A percentile compares a stretch with the other conserved stretches of the same genome.
These are phyloP conservation scores for Fusarium poae DNA, from an alignment of 2,329 filamentous ascomycete species.

Conservation along the genomic window DNA sequence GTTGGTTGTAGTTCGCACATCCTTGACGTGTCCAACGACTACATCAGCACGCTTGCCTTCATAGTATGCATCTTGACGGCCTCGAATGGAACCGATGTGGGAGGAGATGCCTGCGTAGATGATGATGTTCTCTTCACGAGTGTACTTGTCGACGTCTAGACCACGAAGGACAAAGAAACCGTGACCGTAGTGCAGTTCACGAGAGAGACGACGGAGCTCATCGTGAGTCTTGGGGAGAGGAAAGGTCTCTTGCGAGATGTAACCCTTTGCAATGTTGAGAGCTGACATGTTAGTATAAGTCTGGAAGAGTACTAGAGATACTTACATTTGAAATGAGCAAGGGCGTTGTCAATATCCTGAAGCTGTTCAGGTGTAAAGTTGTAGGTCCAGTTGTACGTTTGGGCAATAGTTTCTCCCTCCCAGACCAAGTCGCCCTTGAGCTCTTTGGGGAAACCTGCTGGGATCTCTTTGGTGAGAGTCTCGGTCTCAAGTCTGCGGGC, in stretches of 20 bases:
- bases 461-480: not conserved
- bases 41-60: slow-evolving; percentile 64
- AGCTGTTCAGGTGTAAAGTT: slow-evolving; percentile 14
- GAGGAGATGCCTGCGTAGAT: slow-evolving; percentile 72
- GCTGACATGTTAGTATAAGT: slow-evolving; percentile 1
- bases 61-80: slow-evolving; percentile 63
- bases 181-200: slow-evolving; percentile 68
- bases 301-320: fast-evolving
- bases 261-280: slow-evolving; percentile 23
- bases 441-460: slow-evolving; percentile 22
- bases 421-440: slow-evolving; percentile 29
- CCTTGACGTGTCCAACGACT: slow-evolving; percentile 65
- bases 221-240: slow-evolving; percentile 63
- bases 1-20: slow-evolving; percentile 61
- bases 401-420: slow-evolving; percentile 25
- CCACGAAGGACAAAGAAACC: slow-evolving; percentile 74
- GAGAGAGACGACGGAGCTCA: slow-evolving; percentile 64
- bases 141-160: slow-evolving; percentile 64
- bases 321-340: slow-evolving; percentile 30
- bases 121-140: slow-evolving; percentile 68
- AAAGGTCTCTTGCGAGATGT: slow-evolving; percentile 64
- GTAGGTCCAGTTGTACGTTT: slow-evolving; percentile 30
- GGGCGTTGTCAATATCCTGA: slow-evolving; percentile 14
- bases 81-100: slow-evolving; percentile 67
- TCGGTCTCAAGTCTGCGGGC: not conserved